A percentile compares a stretch with the other conserved stretches of the same genome.
Conservation (phyloP, 192 early-diverging fungal genomes). For the Backusella morwellensis region DNA sequence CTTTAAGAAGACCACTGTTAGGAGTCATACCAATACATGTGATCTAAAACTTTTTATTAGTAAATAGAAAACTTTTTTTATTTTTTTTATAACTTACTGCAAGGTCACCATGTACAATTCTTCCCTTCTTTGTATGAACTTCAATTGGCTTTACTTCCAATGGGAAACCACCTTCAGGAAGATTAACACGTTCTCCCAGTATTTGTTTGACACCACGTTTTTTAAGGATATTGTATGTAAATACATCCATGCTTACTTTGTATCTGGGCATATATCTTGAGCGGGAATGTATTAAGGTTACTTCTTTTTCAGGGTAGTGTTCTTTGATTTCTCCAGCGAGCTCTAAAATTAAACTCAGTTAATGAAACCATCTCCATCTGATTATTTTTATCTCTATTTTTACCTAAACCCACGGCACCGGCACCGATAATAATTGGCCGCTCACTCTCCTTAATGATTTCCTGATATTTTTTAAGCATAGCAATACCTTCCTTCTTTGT, state of each 20-base stretch:
- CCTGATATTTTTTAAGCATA: conserved; percentile 43
- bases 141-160: conserved; percentile 45
- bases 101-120: conserved; percentile 43
- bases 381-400: background rate
- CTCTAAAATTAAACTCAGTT: conserved; percentile 37
- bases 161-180: conserved; percentile 61
- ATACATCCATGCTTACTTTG: conserved; percentile 52
- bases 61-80: background rate
- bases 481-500: conserved; percentile 45
- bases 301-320: conserved; percentile 56
- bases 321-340: conserved; percentile 73
- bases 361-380: background rate
- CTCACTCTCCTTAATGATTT: conserved; percentile 54
- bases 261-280: conserved; percentile 56
- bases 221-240: conserved; percentile 53
- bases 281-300: conserved; percentile 64
- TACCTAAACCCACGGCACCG: conserved; percentile 67
- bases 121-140: conserved; percentile 44
- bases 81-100: conserved; percentile 25
- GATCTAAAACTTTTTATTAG: conserved; percentile 50
- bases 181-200: conserved; percentile 44
- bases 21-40: conserved; percentile 72
- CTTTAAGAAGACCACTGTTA: conserved; percentile 61
- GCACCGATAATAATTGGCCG: conserved; percentile 70
- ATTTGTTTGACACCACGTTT: conserved; percentile 41